A percentile compares a stretch with the other conserved stretches of the same genome.
Evolutionary conservation across 1,284 basidiomycete species (phyloP).

Genomic region (Coniferiporia weirii): DNA sequence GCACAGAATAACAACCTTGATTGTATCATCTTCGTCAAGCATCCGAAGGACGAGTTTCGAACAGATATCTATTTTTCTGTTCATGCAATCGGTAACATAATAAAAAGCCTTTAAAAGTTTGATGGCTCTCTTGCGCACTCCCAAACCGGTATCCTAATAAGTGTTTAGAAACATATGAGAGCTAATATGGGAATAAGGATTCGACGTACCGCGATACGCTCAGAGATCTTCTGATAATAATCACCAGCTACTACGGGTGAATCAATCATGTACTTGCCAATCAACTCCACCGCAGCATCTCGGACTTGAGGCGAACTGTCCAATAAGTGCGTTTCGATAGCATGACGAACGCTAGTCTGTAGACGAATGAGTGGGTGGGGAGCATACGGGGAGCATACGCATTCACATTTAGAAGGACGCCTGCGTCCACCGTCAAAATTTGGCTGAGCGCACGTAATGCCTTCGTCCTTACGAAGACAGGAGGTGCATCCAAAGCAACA

Average conservation of each 20-base stretch:
- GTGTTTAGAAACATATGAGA: background rate
- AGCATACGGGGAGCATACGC: background rate
- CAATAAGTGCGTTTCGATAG: conserved; percentile 84
- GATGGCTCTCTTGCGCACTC: conserved; percentile 92
- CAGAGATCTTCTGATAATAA: conserved; percentile 83
- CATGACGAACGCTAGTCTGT: conserved; percentile 68
- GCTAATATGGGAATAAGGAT: background rate
- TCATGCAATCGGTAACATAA: conserved; percentile 49
- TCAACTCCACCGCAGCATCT: conserved; percentile 91
- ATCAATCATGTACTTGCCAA: conserved; percentile 92
- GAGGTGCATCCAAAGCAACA: conserved; percentile 69
- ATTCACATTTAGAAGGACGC: conserved; percentile 70
- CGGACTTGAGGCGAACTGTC: conserved; percentile 92
- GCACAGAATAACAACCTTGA: conserved; percentile 54
- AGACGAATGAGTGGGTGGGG: background rate
- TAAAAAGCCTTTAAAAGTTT: conserved; percentile 88
- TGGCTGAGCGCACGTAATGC: conserved; percentile 82
- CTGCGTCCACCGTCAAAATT: conserved; percentile 81
- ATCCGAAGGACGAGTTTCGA: conserved; percentile 79
- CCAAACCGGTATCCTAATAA: conserved; percentile 81
- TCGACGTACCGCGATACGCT: conserved; percentile 74
- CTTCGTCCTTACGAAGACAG: conserved; percentile 87
- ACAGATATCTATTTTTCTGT: conserved; percentile 75
- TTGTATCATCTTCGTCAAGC: conserved; percentile 87
- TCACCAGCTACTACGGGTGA: conserved; percentile 78